Conservation (phyloP, 2,329 filamentous ascomycete genomes). For the Fusarium mangiferae region DNA sequence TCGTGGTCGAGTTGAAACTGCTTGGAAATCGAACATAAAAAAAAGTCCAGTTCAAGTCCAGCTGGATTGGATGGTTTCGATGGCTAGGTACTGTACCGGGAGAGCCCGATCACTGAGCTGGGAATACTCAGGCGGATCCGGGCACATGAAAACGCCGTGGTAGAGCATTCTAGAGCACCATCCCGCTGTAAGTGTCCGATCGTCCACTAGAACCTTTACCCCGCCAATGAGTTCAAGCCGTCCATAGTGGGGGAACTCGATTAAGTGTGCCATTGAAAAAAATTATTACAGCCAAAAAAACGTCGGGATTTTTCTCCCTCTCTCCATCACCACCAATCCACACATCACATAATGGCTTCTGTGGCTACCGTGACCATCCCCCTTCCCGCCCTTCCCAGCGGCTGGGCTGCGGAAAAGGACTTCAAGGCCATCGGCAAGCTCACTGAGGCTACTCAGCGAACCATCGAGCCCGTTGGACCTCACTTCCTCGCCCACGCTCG, state of each 20-base stretch:
- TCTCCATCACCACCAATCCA: conserved; percentile 35
- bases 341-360: conserved; percentile 67
- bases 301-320: conserved; percentile 10
- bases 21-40: conserved; percentile 22
- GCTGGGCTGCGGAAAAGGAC: conserved; percentile 89
- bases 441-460: conserved; percentile 81
- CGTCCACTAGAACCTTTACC: conserved; percentile 30
- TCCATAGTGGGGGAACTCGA: conserved; percentile 37
- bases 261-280: conserved; percentile 28
- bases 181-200: conserved; percentile 5
- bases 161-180: background rate
- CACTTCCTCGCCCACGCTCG: conserved; percentile 98
- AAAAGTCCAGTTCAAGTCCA: conserved; percentile 17
- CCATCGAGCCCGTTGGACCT: conserved; percentile 94
- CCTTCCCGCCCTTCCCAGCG: conserved; percentile 79
- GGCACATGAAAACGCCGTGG: background rate
- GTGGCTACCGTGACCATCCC: conserved; percentile 69
- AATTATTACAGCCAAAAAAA: conserved; percentile 31
- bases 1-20: background rate
- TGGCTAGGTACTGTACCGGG: background rate
- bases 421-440: conserved; percentile 87
- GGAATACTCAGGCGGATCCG: background rate
- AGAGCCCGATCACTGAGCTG: background rate
- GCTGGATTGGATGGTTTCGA: background rate
- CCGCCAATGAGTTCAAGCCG: conserved; percentile 34